Percentiles rank a stretch among this genome's conserved stretches.
Evolutionary conservation across 345 rosid species (phyloP).

Genomic region (Clausena lansium): DNA sequence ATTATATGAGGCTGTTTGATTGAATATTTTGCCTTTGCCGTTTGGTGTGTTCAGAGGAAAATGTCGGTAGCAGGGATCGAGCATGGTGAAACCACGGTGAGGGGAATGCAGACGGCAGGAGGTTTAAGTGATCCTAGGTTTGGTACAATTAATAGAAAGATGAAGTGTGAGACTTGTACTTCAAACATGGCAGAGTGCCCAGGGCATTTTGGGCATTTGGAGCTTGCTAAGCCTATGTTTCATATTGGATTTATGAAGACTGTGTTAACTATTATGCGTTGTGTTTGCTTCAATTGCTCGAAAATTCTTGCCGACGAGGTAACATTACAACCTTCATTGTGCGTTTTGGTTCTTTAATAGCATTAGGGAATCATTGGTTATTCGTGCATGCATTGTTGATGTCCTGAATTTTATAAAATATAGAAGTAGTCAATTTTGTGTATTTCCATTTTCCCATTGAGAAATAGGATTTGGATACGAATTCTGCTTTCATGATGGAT

Average conservation of each 20-base stretch:
- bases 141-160: constrained; percentile 84
- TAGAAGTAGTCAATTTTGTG: no score
- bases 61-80: constrained; percentile 84
- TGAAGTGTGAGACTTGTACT: constrained; percentile 86
- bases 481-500: no score
- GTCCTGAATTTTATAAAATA: no score
- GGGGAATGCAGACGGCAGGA: constrained; percentile 74
- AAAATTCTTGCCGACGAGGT: constrained; percentile 89
- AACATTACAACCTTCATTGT: constrained; percentile 8
- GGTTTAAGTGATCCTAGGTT: constrained; percentile 81
- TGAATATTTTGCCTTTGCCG: background rate
- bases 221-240: constrained; percentile 96
- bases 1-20: no score
- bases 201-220: constrained; percentile 91
- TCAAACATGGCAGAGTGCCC: constrained; percentile 97
- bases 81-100: constrained; percentile 82
- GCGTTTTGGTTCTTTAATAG: no score
- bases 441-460: no score
- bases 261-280: constrained; percentile 82
- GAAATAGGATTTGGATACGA: no score
- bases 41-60: constrained; percentile 69
- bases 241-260: constrained; percentile 92
- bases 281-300: constrained; percentile 94
- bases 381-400: no score
- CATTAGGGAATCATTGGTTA: no score